Percentiles rank a stretch among this genome's conserved stretches.
Conservation (phyloP, 2,329 filamentous ascomycete genomes). For the Penicillium sp. region DNA sequence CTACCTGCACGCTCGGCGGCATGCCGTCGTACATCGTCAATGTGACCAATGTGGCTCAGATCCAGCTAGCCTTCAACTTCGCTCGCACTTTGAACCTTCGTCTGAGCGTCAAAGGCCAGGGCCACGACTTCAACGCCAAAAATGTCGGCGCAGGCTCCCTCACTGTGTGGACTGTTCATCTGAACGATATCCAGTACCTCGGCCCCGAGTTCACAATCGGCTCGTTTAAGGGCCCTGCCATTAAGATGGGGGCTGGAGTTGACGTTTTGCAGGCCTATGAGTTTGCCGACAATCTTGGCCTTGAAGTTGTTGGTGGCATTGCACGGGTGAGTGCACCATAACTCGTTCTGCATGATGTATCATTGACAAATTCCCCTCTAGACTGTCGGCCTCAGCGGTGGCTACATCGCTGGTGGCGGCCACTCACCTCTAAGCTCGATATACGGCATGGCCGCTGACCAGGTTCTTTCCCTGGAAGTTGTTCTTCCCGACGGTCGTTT, state of each 20-base stretch:
- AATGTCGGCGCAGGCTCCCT: constrained; percentile 46
- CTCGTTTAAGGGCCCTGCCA: constrained; percentile 23
- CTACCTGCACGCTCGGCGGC: constrained; percentile 17
- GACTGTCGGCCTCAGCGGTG: constrained; percentile 53
- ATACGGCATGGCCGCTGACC: constrained; percentile 53
- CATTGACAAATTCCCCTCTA: constrained; percentile 15
- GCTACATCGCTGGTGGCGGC: constrained; percentile 59
- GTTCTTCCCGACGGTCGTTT: constrained; percentile 42
- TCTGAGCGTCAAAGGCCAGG: constrained; percentile 11
- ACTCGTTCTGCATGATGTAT: not conserved
- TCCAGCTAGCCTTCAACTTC: constrained; percentile 13
- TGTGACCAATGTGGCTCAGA: constrained; percentile 18
- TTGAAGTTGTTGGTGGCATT: constrained; percentile 53
- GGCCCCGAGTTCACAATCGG: constrained; percentile 21
- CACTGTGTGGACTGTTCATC: constrained; percentile 48
- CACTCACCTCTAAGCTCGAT: constrained; percentile 40
- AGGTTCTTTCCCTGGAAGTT: constrained; percentile 55
- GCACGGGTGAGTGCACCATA: not conserved
- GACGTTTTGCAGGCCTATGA: constrained; percentile 6
- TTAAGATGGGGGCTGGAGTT: constrained; percentile 12
- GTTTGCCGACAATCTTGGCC: constrained; percentile 39
- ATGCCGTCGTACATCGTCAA: constrained; percentile 33
- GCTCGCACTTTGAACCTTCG: constrained; percentile 9
- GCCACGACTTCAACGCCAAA: constrained; percentile 30
- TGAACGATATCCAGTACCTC: constrained; percentile 38